A percentile compares a stretch with the other conserved stretches of the same genome.
Conservation (phyloP, 2,329 filamentous ascomycete species). For the Sclerotinia trifoliorum region DNA sequence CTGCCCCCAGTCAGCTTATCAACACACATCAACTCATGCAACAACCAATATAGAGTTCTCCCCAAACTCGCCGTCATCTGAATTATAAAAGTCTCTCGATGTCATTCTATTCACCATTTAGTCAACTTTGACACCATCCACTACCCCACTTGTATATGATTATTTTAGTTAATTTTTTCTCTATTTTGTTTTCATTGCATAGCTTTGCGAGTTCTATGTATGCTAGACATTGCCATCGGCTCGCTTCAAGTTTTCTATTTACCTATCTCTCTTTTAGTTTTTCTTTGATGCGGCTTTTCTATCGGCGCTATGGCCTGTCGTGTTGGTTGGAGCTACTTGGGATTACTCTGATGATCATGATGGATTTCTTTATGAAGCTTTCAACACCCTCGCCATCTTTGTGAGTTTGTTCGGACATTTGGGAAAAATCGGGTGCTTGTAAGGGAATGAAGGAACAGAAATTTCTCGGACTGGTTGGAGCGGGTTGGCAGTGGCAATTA, state of each 20-base stretch:
- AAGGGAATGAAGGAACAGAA: slow-evolving; percentile 15
- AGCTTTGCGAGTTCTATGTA: slow-evolving; percentile 32
- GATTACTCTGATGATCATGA: slow-evolving; percentile 22
- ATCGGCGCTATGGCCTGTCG: slow-evolving; percentile 19
- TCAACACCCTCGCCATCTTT: slow-evolving; percentile 6
- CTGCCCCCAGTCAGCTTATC: slow-evolving; percentile 42
- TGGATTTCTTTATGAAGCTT: slow-evolving; percentile 23
- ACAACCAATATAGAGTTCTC: slow-evolving; percentile 36
- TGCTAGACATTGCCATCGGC: slow-evolving; percentile 17
- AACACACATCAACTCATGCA: slow-evolving; percentile 41
- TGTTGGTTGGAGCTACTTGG: slow-evolving; percentile 16
- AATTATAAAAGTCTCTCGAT: neutral
- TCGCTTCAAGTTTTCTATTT: slow-evolving; percentile 14
- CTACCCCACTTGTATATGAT: slow-evolving; percentile 24
- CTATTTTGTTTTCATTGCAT: slow-evolving; percentile 31
- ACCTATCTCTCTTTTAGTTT: slow-evolving; percentile 15
- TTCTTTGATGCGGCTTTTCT: slow-evolving; percentile 19
- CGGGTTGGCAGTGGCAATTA: slow-evolving; percentile 1
- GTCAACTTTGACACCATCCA: slow-evolving; percentile 22
- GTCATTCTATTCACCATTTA: slow-evolving; percentile 6
- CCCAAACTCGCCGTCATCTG: neutral
- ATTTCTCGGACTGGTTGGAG: neutral
- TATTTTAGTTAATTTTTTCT: slow-evolving; percentile 29
- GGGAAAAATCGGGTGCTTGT: slow-evolving; percentile 20
- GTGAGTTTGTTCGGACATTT: slow-evolving; percentile 14